Base-by-base conservation (phyloP, 1,284 basidiomycete genomes). In the Schizophyllum commune region DNA sequence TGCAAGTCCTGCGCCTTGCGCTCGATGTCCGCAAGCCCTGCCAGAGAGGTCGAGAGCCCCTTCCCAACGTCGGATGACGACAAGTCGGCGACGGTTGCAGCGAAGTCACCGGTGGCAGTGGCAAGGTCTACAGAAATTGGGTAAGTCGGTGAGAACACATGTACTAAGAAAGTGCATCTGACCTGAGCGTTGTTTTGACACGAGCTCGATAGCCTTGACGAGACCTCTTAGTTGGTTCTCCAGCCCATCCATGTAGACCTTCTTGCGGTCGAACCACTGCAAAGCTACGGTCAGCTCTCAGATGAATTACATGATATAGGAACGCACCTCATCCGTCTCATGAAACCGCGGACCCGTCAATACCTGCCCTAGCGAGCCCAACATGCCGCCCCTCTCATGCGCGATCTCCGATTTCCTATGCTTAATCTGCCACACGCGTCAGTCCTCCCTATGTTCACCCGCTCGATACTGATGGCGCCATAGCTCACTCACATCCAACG, bases 231-330 rank as follows among this genome's bases (percentile, higher is more conserved):
- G 80, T 67, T 97, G 94, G 0, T 85, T 83, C 74, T 99, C 97
- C 11, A 99, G 83, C 58, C 86, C 87, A 67, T 98, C 95, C 20
- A 99, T 81, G 70, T 94, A 95, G 0, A 79, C 73, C 63, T 89
- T 92, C 71, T 96, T 90, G 65, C 85, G 83, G 68, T 97, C 93
- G 68, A 98, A 99, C 94, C 95, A 99, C 84, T 94, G 64, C 8
- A 62, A 39, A 17, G 8, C 34, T 54, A 22, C n/a, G 59, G 62
- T 55, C 15, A 60, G 39, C 33, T 7, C 61, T 32, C 22, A 57
- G 51, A 61, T 57, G 9, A 32, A 33, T 17, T 21, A 55, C 39
- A 47, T 17, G 17, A 21, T 5, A 17, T 17, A 58, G 59, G 58
- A 77, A 47, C 39, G 62, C 67, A 90, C 91, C 74, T 98, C 95